Evolutionary conservation across 164 flowering plant species (phyloP).

Genomic region (Kalanchoe fedtschenkoi): DNA sequence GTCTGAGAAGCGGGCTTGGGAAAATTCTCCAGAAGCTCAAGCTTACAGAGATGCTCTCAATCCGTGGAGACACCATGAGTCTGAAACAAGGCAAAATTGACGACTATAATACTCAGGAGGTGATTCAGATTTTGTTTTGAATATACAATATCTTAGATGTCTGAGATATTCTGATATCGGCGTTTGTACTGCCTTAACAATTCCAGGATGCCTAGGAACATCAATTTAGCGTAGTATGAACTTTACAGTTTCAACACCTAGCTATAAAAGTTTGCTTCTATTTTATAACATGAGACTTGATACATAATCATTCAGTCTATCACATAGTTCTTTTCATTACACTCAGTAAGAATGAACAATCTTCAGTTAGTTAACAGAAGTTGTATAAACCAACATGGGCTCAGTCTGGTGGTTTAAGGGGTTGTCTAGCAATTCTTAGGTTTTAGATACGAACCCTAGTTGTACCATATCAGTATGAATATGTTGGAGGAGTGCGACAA

Average conservation of each 20-base stretch:
- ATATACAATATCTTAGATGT: not conserved
- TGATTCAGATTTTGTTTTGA: not conserved
- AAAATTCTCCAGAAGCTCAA: conserved; percentile 72
- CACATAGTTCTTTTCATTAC: too few relatives aligned
- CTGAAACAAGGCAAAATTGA: conserved; percentile 21
- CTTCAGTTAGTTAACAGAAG: not conserved
- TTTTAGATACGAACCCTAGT: too few relatives aligned
- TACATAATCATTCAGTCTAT: too few relatives aligned
- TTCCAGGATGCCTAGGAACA: not conserved
- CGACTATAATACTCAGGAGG: not conserved
- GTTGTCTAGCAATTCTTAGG: too few relatives aligned
- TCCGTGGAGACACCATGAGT: conserved; percentile 70
- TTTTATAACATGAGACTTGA: too few relatives aligned
- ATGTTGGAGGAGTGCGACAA: too few relatives aligned
- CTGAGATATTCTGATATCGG: not conserved
- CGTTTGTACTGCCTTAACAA: not conserved
- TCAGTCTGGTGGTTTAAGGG: too few relatives aligned
- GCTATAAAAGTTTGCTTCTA: too few relatives aligned
- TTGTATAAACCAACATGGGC: not conserved
- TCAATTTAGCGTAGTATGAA: not conserved
- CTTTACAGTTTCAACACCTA: too few relatives aligned
- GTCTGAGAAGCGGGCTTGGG: conserved; percentile 86
- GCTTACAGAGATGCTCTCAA: conserved; percentile 76
- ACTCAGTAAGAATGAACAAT: not conserved
- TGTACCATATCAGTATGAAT: too few relatives aligned